These are phyloP conservation scores for Globisporangium nunn DNA, from an alignment of 352 stramenopile genomes.

Conservation along the genomic window DNA sequence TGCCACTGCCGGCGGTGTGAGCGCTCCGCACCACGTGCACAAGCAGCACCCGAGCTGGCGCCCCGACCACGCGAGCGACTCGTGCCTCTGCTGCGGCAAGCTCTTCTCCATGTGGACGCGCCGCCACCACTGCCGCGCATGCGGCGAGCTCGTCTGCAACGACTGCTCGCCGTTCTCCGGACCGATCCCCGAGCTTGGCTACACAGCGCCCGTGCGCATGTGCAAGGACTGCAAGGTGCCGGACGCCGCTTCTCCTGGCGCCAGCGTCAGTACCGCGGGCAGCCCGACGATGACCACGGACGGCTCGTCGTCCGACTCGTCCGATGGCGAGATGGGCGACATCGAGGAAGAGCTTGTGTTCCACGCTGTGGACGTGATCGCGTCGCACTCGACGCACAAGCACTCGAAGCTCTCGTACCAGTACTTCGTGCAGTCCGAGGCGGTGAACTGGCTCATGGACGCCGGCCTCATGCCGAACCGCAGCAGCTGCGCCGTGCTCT, in stretches of 20 bases:
- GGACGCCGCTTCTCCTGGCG: not conserved
- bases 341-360: constrained; percentile 56
- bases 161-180: constrained; percentile 61
- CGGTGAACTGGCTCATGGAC: constrained; percentile 78
- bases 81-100: constrained; percentile 59
- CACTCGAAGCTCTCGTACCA: constrained; percentile 72
- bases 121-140: constrained; percentile 76
- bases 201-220: constrained; percentile 61
- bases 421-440: constrained; percentile 82
- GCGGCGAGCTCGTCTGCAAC: constrained; percentile 67
- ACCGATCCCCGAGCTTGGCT: constrained; percentile 54
- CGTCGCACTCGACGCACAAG: constrained; percentile 58
- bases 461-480: constrained; percentile 54
- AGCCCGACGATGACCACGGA: constrained; percentile 17
- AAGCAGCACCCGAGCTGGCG: constrained; percentile 43
- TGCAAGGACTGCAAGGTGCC: constrained; percentile 54
- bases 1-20: not conserved
- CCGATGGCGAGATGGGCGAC: constrained; percentile 48
- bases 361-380: constrained; percentile 56
- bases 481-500: constrained; percentile 39
- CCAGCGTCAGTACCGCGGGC: not conserved
- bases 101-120: constrained; percentile 68
- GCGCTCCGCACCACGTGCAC: not conserved
- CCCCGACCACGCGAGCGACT: constrained; percentile 61
- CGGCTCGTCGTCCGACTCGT: constrained; percentile 33